Conservation (phyloP, 2,329 filamentous ascomycete species). For the Monilinia fructigena region DNA sequence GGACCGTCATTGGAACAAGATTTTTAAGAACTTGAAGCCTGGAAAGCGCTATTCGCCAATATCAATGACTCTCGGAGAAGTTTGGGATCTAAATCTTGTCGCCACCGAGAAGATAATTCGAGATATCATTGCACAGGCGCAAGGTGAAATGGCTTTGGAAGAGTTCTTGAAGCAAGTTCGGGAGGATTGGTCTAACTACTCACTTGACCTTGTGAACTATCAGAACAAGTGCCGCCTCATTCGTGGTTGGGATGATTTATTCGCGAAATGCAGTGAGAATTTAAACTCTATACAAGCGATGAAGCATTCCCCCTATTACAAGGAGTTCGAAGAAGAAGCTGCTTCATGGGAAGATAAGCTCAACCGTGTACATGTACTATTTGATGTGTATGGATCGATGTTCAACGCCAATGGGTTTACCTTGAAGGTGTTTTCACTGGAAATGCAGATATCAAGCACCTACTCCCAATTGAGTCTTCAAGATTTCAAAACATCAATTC, state of each 20-base stretch:
- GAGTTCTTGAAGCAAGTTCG: conserved; percentile 96
- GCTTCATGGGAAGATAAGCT: conserved; percentile 97
- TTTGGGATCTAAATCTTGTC: conserved; percentile 93
- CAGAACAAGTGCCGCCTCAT: conserved; percentile 98
- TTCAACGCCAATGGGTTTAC: conserved; percentile 99
- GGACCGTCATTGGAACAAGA: conserved; percentile 95
- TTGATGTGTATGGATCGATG: conserved; percentile 99
- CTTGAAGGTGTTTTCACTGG: conserved; percentile 98
- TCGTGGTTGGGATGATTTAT: conserved; percentile 95
- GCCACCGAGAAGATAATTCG: conserved; percentile 84
- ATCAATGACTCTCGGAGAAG: conserved; percentile 94
- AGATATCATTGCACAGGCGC: conserved; percentile 91
- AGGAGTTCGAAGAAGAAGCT: conserved; percentile 97
- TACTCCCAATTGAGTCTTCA: conserved; percentile 92
- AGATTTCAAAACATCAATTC: conserved; percentile 99
- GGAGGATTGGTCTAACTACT: conserved; percentile 95
- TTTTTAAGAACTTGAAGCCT: conserved; percentile 93
- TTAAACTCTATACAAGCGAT: conserved; percentile 97
- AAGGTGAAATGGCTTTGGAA: conserved; percentile 97
- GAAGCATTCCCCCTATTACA: conserved; percentile 98
- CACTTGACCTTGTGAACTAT: conserved; percentile 91
- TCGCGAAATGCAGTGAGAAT: conserved; percentile 97
- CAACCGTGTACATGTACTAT: conserved; percentile 93
- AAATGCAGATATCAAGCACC: conserved; percentile 97
- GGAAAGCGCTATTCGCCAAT: conserved; percentile 91